Conservation (phyloP, 768 basidiomycete species). For the Hygrophorus russula region DNA sequence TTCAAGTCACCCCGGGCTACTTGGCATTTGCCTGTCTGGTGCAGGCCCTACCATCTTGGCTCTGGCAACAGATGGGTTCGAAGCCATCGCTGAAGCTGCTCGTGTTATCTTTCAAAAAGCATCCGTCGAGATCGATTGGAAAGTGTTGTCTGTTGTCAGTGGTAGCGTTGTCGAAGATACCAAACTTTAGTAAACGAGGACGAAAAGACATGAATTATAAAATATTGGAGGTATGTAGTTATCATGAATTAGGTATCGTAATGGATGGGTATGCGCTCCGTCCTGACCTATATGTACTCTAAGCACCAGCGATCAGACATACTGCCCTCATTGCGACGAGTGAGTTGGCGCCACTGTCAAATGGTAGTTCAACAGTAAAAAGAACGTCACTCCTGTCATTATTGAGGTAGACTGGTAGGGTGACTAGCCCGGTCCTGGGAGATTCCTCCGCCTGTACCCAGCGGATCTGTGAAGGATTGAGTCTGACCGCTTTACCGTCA, state of each 20-base stretch:
- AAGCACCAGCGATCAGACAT: slow-evolving; percentile 78
- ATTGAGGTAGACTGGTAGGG: slow-evolving; percentile 90
- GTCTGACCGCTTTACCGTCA: slow-evolving; percentile 68
- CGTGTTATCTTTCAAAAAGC: slow-evolving; percentile 58
- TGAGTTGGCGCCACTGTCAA: slow-evolving; percentile 53
- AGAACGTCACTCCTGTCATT: slow-evolving; percentile 80
- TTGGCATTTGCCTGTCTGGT: slow-evolving; percentile 96
- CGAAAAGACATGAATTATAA: slow-evolving; percentile 2
- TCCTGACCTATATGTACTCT: slow-evolving; percentile 9
- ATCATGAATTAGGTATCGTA: slow-evolving; percentile 4
- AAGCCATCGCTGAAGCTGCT: slow-evolving; percentile 77
- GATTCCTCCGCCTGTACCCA: slow-evolving; percentile 62
- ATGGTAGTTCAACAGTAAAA: slow-evolving; percentile 80
- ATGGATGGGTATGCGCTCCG: not conserved
- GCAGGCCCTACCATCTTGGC: slow-evolving; percentile 97
- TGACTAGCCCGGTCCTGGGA: slow-evolving; percentile 38
- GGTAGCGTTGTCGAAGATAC: slow-evolving; percentile 24
- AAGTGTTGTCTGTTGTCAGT: slow-evolving; percentile 57
- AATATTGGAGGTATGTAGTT: not conserved
- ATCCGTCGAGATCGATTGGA: slow-evolving; percentile 83
- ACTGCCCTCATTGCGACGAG: slow-evolving; percentile 82
- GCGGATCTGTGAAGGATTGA: slow-evolving; percentile 74
- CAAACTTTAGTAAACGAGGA: not conserved
- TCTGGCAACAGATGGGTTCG: slow-evolving; percentile 77
- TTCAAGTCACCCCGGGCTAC: slow-evolving; percentile 79